Base-by-base conservation (phyloP, 192 early-diverging fungal genomes). In the Cladochytrium replicatum region DNA sequence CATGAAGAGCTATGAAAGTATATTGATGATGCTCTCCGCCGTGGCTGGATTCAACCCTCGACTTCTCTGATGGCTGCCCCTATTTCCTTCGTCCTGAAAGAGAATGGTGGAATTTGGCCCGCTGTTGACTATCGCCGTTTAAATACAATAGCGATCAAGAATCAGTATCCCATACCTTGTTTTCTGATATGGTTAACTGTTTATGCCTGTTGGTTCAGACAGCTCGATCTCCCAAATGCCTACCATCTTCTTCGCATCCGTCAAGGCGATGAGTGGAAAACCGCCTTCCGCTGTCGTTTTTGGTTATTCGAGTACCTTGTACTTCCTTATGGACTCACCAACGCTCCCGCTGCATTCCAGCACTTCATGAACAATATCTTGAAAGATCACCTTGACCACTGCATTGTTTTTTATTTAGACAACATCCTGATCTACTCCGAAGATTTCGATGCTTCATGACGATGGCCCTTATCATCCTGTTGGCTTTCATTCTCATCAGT, bases 301-400 rank as follows among this genome's bases (percentile, higher is more conserved):
- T 30, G 52, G n/a, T 29, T 32, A n/a, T 86, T 43, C 48, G 62
- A 84, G 46, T 81, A 58, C 32, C 26, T 52, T 0, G 78, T 82
- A 13, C 44, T 86, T 32, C 80, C 78, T 0, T 80, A 82, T 47
- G 81, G 82, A 0, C 42, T 85, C 1, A 66, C 61, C 15, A 83
- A 82, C 52, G 72, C 70, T 0, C 75, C 79, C 0, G 75, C 67
- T 0, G 60, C 69, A 0, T 85, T 87, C 55, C 67, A 74, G 50
- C 43, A 47, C 0, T 34, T 71, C 1, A 72, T 80, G 13, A 72
- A 77, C 40, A 51, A 70, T 13, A 31, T 67, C 0, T 52, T 84
- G 28, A 7, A 42, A 0, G 66, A 68, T n/a, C n/a, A n/a, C n/a
- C n/a, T n/a, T n/a, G n/a, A n/a, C n/a, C n/a, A n/a, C n/a, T n/a